These are phyloP conservation scores for Funneliformis geosporum DNA, from an alignment of 192 early-diverging fungal species.

Conservation along the genomic window DNA sequence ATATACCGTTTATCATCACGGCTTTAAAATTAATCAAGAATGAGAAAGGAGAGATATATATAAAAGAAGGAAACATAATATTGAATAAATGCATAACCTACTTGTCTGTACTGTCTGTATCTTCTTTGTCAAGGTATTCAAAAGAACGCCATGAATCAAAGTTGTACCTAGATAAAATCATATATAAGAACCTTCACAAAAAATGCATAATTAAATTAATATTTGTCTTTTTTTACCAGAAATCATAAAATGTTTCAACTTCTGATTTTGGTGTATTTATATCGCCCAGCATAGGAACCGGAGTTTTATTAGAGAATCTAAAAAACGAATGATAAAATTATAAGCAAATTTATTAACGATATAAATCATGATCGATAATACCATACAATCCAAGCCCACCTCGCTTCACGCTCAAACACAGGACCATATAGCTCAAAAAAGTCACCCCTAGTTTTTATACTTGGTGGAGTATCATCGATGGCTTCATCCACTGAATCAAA, in stretches of 20 bases:
- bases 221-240: slow-evolving; percentile 48
- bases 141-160: slow-evolving; percentile 99
- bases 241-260: slow-evolving; percentile 83
- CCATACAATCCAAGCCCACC: slow-evolving; percentile 2
- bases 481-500: slow-evolving; percentile 95
- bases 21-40: slow-evolving; percentile 24
- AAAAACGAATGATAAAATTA: neutral
- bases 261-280: slow-evolving; percentile 57
- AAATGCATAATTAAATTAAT: neutral
- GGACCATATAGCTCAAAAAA: slow-evolving; percentile 79
- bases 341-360: neutral
- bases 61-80: neutral
- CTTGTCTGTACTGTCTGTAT: slow-evolving; percentile 80
- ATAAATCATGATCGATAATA: neutral
- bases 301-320: slow-evolving; percentile 89
- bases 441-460: slow-evolving; percentile 73
- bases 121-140: slow-evolving; percentile 98
- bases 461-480: slow-evolving; percentile 73
- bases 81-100: slow-evolving; percentile 28
- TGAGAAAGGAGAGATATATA: slow-evolving; percentile 20
- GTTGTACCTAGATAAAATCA: slow-evolving; percentile 45
- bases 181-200: neutral
- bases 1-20: slow-evolving; percentile 96
- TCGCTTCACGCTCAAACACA: slow-evolving; percentile 83
- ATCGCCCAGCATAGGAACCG: slow-evolving; percentile 83